Conservation (phyloP, 2,329 filamentous ascomycete genomes). For the Diaporthe destruens region DNA sequence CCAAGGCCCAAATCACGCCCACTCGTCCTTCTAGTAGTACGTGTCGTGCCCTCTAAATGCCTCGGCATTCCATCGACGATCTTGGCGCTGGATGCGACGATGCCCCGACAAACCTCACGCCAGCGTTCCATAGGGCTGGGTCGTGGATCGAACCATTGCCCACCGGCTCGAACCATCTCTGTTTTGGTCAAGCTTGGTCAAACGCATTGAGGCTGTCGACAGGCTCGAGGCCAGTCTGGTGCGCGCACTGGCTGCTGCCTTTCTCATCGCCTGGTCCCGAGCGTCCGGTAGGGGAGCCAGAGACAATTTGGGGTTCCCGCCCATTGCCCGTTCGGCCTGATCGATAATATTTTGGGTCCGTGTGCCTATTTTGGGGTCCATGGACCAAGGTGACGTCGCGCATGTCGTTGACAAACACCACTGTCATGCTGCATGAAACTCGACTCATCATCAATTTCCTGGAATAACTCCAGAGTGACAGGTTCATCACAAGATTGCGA, state of each 20-base stretch:
- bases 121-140: constrained; percentile 27
- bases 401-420: constrained; percentile 11
- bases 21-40: not conserved
- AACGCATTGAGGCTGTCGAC: constrained; percentile 22
- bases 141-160: constrained; percentile 26
- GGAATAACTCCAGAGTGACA: constrained; percentile 11
- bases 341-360: constrained; percentile 1
- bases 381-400: constrained; percentile 18
- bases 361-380: constrained; percentile 18
- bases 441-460: constrained; percentile 25
- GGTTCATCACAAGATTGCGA: constrained; percentile 31
- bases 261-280: constrained; percentile 11
- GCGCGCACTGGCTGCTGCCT: constrained; percentile 6
- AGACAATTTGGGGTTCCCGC: constrained; percentile 5
- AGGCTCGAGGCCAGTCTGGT: not conserved
- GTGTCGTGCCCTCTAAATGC: not conserved
- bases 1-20: constrained; percentile 2
- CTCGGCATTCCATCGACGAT: constrained; percentile 17
- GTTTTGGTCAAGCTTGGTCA: constrained; percentile 10
- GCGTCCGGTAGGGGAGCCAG: constrained; percentile 10
- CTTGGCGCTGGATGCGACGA: constrained; percentile 24
- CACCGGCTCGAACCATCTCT: constrained; percentile 15
- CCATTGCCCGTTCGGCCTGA: not conserved
- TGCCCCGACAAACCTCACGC: constrained; percentile 21
- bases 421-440: constrained; percentile 32